A percentile compares a stretch with the other conserved stretches of the same genome.
Conservation (phyloP, 441 rosid genomes). For the Metrosideros polymorpha region DNA sequence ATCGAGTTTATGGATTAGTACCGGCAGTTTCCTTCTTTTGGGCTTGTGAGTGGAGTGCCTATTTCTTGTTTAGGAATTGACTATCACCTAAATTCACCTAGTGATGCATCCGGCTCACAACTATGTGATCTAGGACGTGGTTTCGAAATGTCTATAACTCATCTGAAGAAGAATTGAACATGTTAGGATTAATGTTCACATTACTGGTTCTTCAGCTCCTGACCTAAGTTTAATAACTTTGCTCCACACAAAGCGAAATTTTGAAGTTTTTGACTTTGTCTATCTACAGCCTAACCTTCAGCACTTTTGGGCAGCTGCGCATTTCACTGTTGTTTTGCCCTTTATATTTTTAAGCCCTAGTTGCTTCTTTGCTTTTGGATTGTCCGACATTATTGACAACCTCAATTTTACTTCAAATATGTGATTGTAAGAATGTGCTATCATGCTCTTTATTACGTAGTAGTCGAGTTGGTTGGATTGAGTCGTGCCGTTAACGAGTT, state of each 20-base stretch:
- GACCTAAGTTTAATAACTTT: neutral
- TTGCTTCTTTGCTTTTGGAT: neutral
- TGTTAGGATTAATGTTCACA: neutral
- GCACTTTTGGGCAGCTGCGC: neutral
- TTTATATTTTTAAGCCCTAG: neutral
- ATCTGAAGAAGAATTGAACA: neutral
- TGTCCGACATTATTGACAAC: neutral
- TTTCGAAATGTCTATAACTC: neutral
- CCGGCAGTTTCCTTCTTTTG: neutral
- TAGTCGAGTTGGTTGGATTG: neutral
- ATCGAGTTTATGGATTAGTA: neutral
- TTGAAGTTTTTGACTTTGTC: neutral
- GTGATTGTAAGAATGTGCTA: neutral
- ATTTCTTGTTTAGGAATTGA: neutral
- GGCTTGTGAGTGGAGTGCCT: neutral
- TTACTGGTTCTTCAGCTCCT: neutral
- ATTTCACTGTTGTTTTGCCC: neutral
- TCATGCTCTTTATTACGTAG: neutral
- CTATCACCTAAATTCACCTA: neutral
- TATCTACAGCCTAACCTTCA: neutral
- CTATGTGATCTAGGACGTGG: neutral
- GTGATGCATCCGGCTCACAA: neutral
- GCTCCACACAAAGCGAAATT: neutral
- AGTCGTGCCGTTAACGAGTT: neutral
- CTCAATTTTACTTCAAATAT: neutral